These are phyloP conservation scores for Tetrahymena borealis DNA, from an alignment of 73 alveolate species.

Conservation along the genomic window DNA sequence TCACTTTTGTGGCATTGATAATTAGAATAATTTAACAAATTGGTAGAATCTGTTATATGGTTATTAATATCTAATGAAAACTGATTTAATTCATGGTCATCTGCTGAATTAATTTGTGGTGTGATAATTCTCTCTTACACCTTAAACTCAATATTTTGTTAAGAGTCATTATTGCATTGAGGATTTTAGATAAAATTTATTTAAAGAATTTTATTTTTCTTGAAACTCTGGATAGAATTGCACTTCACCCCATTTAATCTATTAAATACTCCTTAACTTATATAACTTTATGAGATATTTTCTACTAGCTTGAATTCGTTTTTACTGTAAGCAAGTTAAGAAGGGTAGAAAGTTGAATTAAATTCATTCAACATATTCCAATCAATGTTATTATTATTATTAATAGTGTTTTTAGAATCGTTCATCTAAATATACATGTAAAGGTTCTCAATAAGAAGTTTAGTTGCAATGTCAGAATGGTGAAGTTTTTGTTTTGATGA, in stretches of 20 bases:
- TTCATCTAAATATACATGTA: neutral
- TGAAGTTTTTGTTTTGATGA: neutral
- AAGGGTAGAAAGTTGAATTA: too few species aligned
- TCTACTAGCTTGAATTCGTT: too few species aligned
- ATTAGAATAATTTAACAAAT: too few species aligned
- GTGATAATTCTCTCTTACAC: neutral
- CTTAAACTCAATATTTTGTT: neutral
- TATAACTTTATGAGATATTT: neutral
- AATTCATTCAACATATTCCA: too few species aligned
- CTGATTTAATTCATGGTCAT: too few species aligned
- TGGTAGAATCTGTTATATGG: too few species aligned
- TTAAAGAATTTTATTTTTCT: neutral
- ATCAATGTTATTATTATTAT: neutral
- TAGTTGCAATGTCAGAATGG: neutral
- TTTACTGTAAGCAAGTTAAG: too few species aligned
- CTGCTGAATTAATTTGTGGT: neutral
- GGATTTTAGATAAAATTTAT: neutral
- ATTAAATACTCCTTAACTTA: neutral
- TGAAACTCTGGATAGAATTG: neutral
- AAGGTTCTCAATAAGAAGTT: neutral
- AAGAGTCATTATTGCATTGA: neutral
- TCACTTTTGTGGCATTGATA: too few species aligned
- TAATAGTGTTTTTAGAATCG: neutral
- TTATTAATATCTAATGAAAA: too few species aligned
- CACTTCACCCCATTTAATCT: neutral